Evolutionary conservation across 2,329 filamentous ascomycete species (phyloP), one percentile per base, ranked within the genome.

Genomic region (Colletotrichum lupini): DNA sequence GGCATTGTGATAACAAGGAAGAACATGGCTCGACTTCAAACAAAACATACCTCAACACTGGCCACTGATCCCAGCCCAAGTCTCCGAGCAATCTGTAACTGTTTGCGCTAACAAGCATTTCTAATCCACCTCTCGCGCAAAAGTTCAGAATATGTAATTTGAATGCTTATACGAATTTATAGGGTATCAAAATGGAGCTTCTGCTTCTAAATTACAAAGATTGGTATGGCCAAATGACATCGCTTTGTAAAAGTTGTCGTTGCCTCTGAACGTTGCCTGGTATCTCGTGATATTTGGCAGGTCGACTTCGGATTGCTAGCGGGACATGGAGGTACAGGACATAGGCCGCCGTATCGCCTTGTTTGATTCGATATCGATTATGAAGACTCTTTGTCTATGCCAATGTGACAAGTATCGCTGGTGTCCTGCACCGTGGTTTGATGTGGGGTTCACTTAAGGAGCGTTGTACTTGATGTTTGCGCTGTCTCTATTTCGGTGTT

Each of bases 341-440:
- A 16, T 7, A 53, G 8, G 14, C 7, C 24, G 30, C 11, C 3
- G 16, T 14, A 12, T 6, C 1, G 42, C 7, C 26, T 9, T n/a
- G 2, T n/a, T 14, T n/a, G 19, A 32, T 37, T 22, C n/a, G 24
- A 12, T 35, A 55, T 24, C 2, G 8, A 26, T n/a, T 5, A 14
- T 19, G 12, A 2, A 2, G 8, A 24, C 16, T 12, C 28, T 22
- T 64, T n/a, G 1, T 14, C 9, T 12, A 12, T 14, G 26, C 19
- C 42, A 49, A 1, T 19, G 16, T n/a, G n/a, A 16, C 19, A 7
- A 4, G 28, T 5, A 35, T n/a, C 5, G 22, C 14, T 32, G 52
- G 61, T 64, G 61, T 55, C 61, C 61, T 55, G 61, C 61, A 64
- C 46, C 61, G 3, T 37, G 24, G 4, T 35, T 28, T 35, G 49